phyloP scores from a whole-genome alignment of 306 rosid genomes.

The Biancaea sappan region DNA sequence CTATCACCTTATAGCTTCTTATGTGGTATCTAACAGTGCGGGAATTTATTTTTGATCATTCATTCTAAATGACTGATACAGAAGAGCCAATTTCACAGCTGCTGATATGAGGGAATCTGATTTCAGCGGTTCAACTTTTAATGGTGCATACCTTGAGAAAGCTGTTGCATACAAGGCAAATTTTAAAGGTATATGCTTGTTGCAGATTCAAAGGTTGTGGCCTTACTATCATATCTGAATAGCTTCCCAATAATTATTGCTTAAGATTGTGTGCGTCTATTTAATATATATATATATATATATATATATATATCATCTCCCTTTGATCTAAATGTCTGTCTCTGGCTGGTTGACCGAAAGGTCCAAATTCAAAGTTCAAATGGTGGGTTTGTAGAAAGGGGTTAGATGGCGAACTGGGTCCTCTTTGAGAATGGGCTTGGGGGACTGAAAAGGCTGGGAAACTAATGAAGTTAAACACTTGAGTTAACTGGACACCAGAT shows the following conservation, averaged over 20 bases:
- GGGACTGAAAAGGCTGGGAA: not conserved
- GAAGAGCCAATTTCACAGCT: constrained; percentile 98
- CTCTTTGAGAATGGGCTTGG: not conserved
- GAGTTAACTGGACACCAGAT: not conserved
- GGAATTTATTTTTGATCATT: constrained; percentile 39
- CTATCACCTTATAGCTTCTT: constrained; percentile 22
- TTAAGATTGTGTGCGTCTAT: too few relatives aligned
- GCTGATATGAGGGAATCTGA: constrained; percentile 98
- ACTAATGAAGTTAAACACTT: not conserved
- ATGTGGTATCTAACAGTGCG: constrained; percentile 27
- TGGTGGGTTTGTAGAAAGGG: not conserved
- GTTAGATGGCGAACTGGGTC: not conserved
- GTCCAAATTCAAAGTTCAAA: not conserved
- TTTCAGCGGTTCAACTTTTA: constrained; percentile 94
- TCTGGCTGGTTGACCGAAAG: not conserved
- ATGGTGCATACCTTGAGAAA: constrained; percentile 92
- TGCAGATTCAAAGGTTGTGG: not conserved
- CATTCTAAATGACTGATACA: constrained; percentile 51
- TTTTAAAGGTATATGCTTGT: constrained; percentile 65
- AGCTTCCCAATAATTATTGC: not conserved
- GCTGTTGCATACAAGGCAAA: constrained; percentile 97
- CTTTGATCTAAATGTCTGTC: not conserved
- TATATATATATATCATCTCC: not conserved
- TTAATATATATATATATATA: too few relatives aligned
- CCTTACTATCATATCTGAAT: not conserved